Evolutionary conservation across 768 basidiomycete genomes (phyloP).

Genomic region (Boletus fagicola): DNA sequence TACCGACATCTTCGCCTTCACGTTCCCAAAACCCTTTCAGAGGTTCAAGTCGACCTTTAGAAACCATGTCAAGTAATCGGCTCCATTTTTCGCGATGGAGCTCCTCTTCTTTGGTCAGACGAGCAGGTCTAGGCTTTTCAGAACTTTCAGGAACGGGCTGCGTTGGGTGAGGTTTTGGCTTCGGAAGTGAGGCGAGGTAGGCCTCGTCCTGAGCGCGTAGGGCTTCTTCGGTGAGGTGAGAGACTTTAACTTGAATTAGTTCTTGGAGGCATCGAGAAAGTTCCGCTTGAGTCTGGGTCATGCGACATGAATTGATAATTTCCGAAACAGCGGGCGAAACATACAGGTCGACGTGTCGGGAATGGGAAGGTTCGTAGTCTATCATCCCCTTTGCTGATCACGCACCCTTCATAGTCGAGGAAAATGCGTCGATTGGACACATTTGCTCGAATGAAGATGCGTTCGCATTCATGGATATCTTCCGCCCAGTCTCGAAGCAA

Average conservation of each 20-base stretch:
- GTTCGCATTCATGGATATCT: conserved; percentile 80
- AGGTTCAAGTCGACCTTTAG: conserved; percentile 81
- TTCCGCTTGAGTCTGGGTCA: conserved; percentile 80
- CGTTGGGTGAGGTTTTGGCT: conserved; percentile 58
- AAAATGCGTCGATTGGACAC: conserved; percentile 86
- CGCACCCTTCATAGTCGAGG: conserved; percentile 80
- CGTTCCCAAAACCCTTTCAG: conserved; percentile 80
- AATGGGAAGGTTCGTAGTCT: conserved; percentile 91
- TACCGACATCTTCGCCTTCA: conserved; percentile 53
- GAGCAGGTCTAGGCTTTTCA: conserved; percentile 50
- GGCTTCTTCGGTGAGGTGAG: conserved; percentile 82
- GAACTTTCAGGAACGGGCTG: conserved; percentile 35
- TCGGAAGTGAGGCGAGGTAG: conserved; percentile 85
- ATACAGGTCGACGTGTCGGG: conserved; percentile 89
- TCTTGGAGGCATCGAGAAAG: conserved; percentile 83
- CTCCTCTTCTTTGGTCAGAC: conserved; percentile 82
- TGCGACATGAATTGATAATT: conserved; percentile 2
- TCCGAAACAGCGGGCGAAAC: conserved; percentile 22
- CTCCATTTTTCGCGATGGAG: conserved; percentile 73
- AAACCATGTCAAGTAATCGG: conserved; percentile 85
- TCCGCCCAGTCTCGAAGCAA: conserved; percentile 84
- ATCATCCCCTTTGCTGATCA: conserved; percentile 75
- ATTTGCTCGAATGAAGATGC: conserved; percentile 90
- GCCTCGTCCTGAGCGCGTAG: conserved; percentile 86
- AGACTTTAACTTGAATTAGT: conserved; percentile 78